Conservation (phyloP, 208 protist genomes). For the Acanthamoeba triangularis region DNA sequence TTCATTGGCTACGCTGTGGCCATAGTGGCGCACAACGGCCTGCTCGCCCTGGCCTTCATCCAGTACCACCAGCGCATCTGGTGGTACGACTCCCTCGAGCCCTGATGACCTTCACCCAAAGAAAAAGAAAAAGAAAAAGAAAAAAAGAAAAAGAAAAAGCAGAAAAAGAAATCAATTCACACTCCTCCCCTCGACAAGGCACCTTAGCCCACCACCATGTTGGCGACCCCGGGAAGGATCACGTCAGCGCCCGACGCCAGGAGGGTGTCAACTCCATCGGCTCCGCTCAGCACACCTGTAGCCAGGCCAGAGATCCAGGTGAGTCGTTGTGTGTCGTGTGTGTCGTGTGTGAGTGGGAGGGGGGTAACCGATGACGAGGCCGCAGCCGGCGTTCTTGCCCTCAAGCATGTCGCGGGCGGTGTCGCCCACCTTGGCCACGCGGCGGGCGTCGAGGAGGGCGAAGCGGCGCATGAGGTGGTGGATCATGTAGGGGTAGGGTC, state of each 20-base stretch:
- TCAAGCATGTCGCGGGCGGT: conserved; percentile 80
- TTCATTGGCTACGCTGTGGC: conserved; percentile 45
- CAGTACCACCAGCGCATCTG: conserved; percentile 78
- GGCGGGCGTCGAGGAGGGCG: conserved; percentile 14
- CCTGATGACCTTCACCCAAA: too few relatives aligned
- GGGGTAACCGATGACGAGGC: conserved; percentile 54
- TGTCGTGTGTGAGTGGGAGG: too few relatives aligned
- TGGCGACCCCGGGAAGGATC: conserved; percentile 58
- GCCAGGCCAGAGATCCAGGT: neutral
- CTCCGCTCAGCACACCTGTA: conserved; percentile 75
- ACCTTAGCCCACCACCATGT: conserved; percentile 47
- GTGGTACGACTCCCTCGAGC: conserved; percentile 72
- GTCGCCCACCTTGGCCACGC: conserved; percentile 82
- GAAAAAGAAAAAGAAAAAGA: too few relatives aligned
- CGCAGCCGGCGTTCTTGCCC: conserved; percentile 79
- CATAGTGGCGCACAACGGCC: conserved; percentile 63
- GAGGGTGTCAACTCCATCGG: conserved; percentile 68
- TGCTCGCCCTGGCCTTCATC: conserved; percentile 64
- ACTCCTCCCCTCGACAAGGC: too few relatives aligned
- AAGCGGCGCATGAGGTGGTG: conserved; percentile 81
- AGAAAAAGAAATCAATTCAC: too few relatives aligned
- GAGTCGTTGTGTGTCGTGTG: neutral
- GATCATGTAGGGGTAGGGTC: conserved; percentile 79
- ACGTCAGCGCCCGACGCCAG: conserved; percentile 72
- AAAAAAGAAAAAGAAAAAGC: too few relatives aligned